phyloP scores from a whole-genome alignment of 345 rosid genomes.

The Sapria himalayana region DNA sequence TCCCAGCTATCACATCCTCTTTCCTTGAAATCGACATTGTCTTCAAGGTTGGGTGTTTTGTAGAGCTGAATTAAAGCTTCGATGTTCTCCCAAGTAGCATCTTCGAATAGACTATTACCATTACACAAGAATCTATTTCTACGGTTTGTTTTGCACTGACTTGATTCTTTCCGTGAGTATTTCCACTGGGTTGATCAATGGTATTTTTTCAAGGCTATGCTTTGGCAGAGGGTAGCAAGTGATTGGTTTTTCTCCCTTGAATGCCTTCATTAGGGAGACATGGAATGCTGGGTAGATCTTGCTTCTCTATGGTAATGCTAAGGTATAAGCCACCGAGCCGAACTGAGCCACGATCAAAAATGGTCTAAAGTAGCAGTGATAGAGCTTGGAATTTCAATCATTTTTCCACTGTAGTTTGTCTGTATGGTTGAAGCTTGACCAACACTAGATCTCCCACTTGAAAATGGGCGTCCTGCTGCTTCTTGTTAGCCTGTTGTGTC shows the following conservation, averaged over 20 bases:
- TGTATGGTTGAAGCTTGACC: not conserved
- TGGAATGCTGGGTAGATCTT: not conserved
- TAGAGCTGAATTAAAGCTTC: not conserved
- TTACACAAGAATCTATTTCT: not conserved
- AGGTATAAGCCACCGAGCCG: not conserved
- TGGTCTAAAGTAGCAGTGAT: too few species aligned
- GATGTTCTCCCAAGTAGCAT: not conserved
- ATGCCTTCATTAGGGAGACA: not conserved
- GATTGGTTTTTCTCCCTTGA: not conserved
- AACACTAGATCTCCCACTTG: not conserved
- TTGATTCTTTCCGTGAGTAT: not conserved
- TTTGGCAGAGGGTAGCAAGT: not conserved
- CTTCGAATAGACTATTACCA: not conserved
- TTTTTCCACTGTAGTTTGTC: not conserved
- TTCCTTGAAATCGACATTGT: not conserved
- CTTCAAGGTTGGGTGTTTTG: not conserved
- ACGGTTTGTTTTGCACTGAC: not conserved
- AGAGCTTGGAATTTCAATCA: not conserved
- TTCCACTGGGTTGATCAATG: not conserved
- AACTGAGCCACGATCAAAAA: too few species aligned
- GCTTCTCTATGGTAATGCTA: not conserved
- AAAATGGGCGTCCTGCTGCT: not conserved
- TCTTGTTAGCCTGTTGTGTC: not conserved
- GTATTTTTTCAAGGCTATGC: not conserved
- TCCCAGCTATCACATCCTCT: not conserved